phyloP scores from a whole-genome alignment of 1,284 basidiomycete genomes.

The Quambalaria eucalypti region DNA sequence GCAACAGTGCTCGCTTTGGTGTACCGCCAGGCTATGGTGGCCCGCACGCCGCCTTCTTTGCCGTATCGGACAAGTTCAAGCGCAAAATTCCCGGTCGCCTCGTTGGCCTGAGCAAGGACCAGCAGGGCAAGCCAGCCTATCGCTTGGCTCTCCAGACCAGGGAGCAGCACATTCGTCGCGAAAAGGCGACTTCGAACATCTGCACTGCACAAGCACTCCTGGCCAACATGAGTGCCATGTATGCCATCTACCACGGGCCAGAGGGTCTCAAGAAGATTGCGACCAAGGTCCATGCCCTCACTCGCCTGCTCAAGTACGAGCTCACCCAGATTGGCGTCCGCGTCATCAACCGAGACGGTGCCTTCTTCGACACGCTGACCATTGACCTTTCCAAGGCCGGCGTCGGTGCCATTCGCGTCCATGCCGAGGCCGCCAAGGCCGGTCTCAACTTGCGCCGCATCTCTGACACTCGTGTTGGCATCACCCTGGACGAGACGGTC shows the following conservation, averaged over 20 bases:
- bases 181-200: constrained; percentile 46
- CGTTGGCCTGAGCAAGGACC: constrained; percentile 80
- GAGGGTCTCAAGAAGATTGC: constrained; percentile 77
- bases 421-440: constrained; percentile 59
- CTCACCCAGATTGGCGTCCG: constrained; percentile 67
- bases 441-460: constrained; percentile 78
- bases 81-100: constrained; percentile 93
- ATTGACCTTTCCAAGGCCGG: constrained; percentile 63
- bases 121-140: constrained; percentile 75
- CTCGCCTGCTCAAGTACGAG: constrained; percentile 65
- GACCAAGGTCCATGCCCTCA: constrained; percentile 78
- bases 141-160: constrained; percentile 71
- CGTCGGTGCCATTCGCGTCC: constrained; percentile 60
- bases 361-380: constrained; percentile 90
- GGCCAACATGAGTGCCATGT: constrained; percentile 46
- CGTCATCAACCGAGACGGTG: constrained; percentile 51
- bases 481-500: constrained; percentile 88
- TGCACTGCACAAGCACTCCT: constrained; percentile 45
- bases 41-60: constrained; percentile 77
- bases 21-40: constrained; percentile 50
- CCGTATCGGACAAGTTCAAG: constrained; percentile 83
- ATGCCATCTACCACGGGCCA: constrained; percentile 85
- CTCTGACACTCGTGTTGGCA: constrained; percentile 67
- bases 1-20: constrained; percentile 90
- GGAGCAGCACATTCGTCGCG: constrained; percentile 47